Evolutionary conservation across 352 stramenopile genomes (phyloP), one percentile per base, ranked within the genome.

Genomic region (Pythium guiyangense): DNA sequence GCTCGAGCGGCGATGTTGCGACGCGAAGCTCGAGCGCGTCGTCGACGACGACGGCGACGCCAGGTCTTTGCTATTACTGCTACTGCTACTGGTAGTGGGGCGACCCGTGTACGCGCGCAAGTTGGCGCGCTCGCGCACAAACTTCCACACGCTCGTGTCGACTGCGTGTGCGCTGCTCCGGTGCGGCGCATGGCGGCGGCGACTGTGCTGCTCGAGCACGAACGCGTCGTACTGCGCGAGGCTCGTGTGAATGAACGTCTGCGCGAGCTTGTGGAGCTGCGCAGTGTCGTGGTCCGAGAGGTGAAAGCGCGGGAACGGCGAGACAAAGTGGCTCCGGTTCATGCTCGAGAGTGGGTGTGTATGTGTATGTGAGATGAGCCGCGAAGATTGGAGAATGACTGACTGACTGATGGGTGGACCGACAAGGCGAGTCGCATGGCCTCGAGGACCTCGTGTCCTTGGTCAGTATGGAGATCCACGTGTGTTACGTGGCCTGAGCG

Each of bases 151-250:
- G 4, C 6, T 45, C 20, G 39, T 20, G 15, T 59, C 53, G 14
- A 59, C 17, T 40, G 12, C 15, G 20, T n/a, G 49, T 9, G 12
- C 17, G n/a, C 4, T 40, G 26, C 15, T 49, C 8, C 20, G 22
- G 5, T 26, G 42, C 42, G 42, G 15, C 42, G 42, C 5, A n/a
- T n/a, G 42, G 4, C 17, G 42, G 4, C 18, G 18, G n/a, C 14
- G 10, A 10, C 18, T 14, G 39, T 45, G 39, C 52, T 57, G 39
- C 14, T 57, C 52, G 9, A 31, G 22, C 18, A 57, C 37, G 31
- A 52, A 59, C 31, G 35, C 25, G 9, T 62, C 47, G 47, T 62
- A 54, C n/a, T 50, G 35, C 40, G 22, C 26, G 25, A 55, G 18
- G 37, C 46, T 45, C 11, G 18, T 48, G n/a, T 18, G 27, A 15